Evolutionary conservation across 2,329 filamentous ascomycete species (phyloP).

Genomic region (Podosphaera xanthii): DNA sequence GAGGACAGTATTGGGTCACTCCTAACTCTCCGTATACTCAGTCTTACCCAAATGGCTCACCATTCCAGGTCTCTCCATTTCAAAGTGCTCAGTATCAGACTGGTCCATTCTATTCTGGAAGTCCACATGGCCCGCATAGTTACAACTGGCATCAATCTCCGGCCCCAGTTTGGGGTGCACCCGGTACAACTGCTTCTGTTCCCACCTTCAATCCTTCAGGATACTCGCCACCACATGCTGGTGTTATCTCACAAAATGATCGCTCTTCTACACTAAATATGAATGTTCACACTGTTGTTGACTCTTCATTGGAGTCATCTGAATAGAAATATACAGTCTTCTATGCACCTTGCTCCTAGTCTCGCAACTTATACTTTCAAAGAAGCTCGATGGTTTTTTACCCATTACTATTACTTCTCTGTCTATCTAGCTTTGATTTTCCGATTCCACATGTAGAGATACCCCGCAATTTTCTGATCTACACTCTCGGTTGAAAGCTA

Average conservation of each 20-base stretch:
- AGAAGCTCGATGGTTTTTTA: too few species aligned
- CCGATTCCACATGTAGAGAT: too few species aligned
- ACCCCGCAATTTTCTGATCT: too few species aligned
- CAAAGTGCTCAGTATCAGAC: constrained; percentile 5
- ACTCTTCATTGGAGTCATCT: neutral
- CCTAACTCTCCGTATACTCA: constrained; percentile 4
- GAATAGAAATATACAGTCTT: neutral
- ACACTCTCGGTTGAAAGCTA: too few species aligned
- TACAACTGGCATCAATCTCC: constrained; percentile 1
- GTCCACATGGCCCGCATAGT: constrained; percentile 3
- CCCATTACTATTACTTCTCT: too few species aligned
- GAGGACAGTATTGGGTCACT: constrained; percentile 7
- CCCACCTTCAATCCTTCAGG: constrained; percentile 1
- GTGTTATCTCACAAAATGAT: constrained; percentile 6
- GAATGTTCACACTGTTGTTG: constrained; percentile 5
- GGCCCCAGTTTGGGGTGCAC: constrained; percentile 4
- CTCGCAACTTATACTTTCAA: too few species aligned
- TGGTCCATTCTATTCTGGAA: constrained; percentile 5
- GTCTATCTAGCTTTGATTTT: too few species aligned
- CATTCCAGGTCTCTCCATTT: constrained; percentile 1
- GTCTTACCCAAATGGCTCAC: constrained; percentile 5
- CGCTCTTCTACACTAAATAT: constrained; percentile 12
- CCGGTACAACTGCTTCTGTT: neutral
- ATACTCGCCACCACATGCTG: constrained; percentile 3
- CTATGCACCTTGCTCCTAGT: too few species aligned